These are phyloP conservation scores for Aethionema arabicum DNA, from an alignment of 345 rosid species.

Conservation along the genomic window DNA sequence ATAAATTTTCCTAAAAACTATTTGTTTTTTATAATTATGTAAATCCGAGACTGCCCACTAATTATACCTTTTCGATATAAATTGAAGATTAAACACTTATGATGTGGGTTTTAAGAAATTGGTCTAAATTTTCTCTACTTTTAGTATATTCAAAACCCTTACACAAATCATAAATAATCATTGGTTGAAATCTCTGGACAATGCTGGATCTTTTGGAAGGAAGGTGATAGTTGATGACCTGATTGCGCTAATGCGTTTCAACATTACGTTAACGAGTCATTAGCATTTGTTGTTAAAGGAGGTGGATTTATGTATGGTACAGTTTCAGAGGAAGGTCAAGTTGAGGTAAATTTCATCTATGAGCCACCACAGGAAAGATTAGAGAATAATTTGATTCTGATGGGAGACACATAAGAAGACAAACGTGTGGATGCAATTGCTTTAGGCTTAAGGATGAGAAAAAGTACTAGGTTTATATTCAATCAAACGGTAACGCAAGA, in stretches of 20 bases:
- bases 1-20: too few species aligned
- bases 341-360: slow-evolving; percentile 83
- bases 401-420: slow-evolving; percentile 70
- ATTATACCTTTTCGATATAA: too few species aligned
- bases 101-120: too few species aligned
- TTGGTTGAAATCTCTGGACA: too few species aligned
- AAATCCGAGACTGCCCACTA: too few species aligned
- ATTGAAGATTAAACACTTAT: too few species aligned
- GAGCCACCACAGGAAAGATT: slow-evolving; percentile 89
- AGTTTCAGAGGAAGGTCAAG: slow-evolving; percentile 71
- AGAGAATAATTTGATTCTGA: slow-evolving; percentile 50
- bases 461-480: slow-evolving; percentile 81
- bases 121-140: too few species aligned
- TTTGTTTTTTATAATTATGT: too few species aligned
- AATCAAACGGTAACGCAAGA: slow-evolving; percentile 66
- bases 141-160: too few species aligned
- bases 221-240: too few species aligned
- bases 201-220: too few species aligned
- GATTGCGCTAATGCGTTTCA: slow-evolving; percentile 79
- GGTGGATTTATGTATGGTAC: slow-evolving; percentile 93
- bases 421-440: slow-evolving; percentile 77
- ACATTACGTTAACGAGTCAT: slow-evolving; percentile 65
- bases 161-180: too few species aligned
- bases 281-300: slow-evolving; percentile 79
- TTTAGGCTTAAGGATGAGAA: slow-evolving; percentile 76